phyloP scores from a whole-genome alignment of 164 flowering plant genomes.

The Nymphaea colorata region DNA sequence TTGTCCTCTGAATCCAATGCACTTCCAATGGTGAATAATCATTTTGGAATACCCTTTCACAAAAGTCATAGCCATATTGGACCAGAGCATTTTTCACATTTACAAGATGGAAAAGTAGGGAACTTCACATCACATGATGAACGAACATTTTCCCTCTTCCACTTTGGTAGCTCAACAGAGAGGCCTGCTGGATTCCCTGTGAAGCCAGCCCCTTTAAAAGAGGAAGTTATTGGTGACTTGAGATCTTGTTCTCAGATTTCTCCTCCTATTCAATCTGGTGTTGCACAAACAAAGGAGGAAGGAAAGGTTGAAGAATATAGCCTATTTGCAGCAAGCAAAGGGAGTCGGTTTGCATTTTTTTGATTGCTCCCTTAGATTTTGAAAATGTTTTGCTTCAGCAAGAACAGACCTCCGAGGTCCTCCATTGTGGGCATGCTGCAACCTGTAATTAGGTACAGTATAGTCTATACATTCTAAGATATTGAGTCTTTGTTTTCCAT shows the following conservation, averaged over 20 bases:
- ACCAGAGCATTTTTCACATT: slow-evolving; percentile 10
- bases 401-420: slow-evolving; percentile 13
- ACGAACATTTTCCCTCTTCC: slow-evolving; percentile 70
- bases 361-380: slow-evolving; percentile 17
- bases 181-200: slow-evolving; percentile 29
- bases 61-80: slow-evolving; percentile 5
- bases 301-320: slow-evolving; percentile 62
- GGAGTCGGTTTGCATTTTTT: slow-evolving; percentile 60
- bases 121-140: slow-evolving; percentile 20
- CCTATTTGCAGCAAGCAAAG: slow-evolving; percentile 69
- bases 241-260: slow-evolving; percentile 14
- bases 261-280: slow-evolving; percentile 23
- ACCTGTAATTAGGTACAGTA: slow-evolving; percentile 29
- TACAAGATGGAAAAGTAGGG: slow-evolving; percentile 15
- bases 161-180: slow-evolving; percentile 80
- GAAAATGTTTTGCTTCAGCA: slow-evolving; percentile 17
- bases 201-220: slow-evolving; percentile 21
- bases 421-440: slow-evolving; percentile 18
- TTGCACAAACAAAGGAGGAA: slow-evolving; percentile 38
- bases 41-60: slow-evolving; percentile 7
- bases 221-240: slow-evolving; percentile 21
- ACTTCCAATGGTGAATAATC: neutral
- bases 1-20: slow-evolving; percentile 5
- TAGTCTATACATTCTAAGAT: slow-evolving; percentile 22
- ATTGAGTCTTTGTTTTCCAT: slow-evolving; percentile 17